Conservation (phyloP, 1,284 basidiomycete genomes). For the Schizophyllum commune region DNA sequence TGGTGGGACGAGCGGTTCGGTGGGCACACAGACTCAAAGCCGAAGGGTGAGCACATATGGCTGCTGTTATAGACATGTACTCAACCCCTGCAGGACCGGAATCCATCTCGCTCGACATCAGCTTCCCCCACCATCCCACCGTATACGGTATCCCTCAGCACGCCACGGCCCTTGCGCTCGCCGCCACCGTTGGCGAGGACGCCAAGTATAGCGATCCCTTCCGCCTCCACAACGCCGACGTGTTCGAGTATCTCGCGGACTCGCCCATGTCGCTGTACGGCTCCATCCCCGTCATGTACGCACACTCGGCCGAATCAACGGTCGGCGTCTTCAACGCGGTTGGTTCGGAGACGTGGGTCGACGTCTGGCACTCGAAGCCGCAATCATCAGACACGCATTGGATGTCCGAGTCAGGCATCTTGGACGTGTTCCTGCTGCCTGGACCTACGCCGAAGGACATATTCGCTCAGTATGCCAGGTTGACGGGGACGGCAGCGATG, state of each 20-base stretch:
- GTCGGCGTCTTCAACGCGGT: slow-evolving; percentile 91
- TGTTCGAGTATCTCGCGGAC: slow-evolving; percentile 93
- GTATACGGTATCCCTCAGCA: slow-evolving; percentile 98
- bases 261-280: slow-evolving; percentile 92
- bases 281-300: slow-evolving; percentile 89
- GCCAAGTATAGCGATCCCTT: slow-evolving; percentile 85
- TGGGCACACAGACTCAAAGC: slow-evolving; percentile 87
- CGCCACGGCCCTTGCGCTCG: slow-evolving; percentile 85
- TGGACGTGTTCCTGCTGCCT: slow-evolving; percentile 91
- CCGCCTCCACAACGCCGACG: slow-evolving; percentile 92
- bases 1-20: slow-evolving; percentile 89
- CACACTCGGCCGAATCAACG: slow-evolving; percentile 78
- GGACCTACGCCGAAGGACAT: slow-evolving; percentile 79
- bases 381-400: slow-evolving; percentile 84
- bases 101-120: slow-evolving; percentile 87
- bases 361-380: slow-evolving; percentile 62
- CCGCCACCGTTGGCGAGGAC: slow-evolving; percentile 69
- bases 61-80: no score
- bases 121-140: slow-evolving; percentile 85
- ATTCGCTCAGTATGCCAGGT: slow-evolving; percentile 77
- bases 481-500: slow-evolving; percentile 83
- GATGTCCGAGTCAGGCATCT: slow-evolving; percentile 94
- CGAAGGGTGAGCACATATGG: slow-evolving; percentile 63
- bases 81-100: slow-evolving; percentile 59
- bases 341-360: slow-evolving; percentile 94